Evolutionary conservation across 2,329 filamentous ascomycete species (phyloP), one percentile per base, ranked within the genome.

Genomic region (Zymoseptoria passerinii): DNA sequence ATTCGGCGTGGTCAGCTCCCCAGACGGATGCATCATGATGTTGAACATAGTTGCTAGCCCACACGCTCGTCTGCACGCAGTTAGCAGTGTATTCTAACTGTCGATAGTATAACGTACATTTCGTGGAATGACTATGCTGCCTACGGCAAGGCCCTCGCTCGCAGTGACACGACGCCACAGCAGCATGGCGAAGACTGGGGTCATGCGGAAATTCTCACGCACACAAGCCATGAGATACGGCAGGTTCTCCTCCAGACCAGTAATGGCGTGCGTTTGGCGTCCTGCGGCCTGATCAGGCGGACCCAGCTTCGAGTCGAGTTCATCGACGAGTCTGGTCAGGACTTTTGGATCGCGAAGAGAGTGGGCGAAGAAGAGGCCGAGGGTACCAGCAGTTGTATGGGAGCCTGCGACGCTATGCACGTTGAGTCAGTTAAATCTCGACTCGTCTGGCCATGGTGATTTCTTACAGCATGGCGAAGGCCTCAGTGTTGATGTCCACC

Each of bases 21-120:
- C 58, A 58, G 28, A 60, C 28, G 3, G 55, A 44, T 8, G 35
- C 18, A 49, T 57, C 52, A 9, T 55, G 55, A 55, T 55, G 48
- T 7, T 52, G 50, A 8, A 52, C 50, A n/a, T 28, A 29, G 27
- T 52, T 52, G 13, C 50, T 29, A 8, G 50, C 50, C 28, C 9
- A 13, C 2, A 52, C 23, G n/a, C 28, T 52, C 8, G 50, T 52
- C 50, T 52, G 8, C 19, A 50, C 49, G 7, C 2, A 50, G 6
- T 20, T 18, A 27, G 49, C 49, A 50, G 48, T n/a, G n/a, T n/a
- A n/a, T n/a, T n/a, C n/a, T n/a, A n/a, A n/a, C n/a, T n/a, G n/a
- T n/a, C n/a, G n/a, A n/a, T n/a, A n/a, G n/a, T n/a, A n/a, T n/a
- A n/a, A n/a, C 48, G 48, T 50, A 52, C 50, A 52, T 52, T 28